Evolutionary conservation across 2,329 filamentous ascomycete genomes (phyloP).

Genomic region (Bipolaris gigantea): DNA sequence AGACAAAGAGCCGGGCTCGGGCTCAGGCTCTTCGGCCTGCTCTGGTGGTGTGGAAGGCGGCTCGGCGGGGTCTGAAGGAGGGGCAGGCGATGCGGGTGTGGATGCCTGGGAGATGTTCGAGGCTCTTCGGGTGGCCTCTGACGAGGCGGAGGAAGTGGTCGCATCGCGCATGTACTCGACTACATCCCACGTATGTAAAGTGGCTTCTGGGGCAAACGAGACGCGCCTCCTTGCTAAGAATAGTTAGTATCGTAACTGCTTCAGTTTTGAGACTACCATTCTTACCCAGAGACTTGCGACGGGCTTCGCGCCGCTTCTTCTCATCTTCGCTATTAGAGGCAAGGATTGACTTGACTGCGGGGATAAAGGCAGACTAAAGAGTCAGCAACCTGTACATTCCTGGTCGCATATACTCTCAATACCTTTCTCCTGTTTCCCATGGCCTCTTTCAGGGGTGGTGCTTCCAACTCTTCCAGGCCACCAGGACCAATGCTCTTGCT

Average conservation of each 20-base stretch:
- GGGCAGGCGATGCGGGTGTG: constrained; percentile 32
- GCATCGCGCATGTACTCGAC: constrained; percentile 87
- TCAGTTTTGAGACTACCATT: too few relatives aligned
- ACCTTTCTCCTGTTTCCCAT: constrained; percentile 81
- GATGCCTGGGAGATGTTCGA: constrained; percentile 59
- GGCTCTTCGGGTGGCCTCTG: constrained; percentile 72
- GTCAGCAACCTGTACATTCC: constrained; percentile 18
- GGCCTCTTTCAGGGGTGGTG: constrained; percentile 70
- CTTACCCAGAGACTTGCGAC: constrained; percentile 81
- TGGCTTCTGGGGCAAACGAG: constrained; percentile 96
- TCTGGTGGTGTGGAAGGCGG: constrained; percentile 65
- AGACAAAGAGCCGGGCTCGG: constrained; percentile 61
- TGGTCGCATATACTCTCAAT: constrained; percentile 32
- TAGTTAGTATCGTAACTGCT: constrained; percentile 13
- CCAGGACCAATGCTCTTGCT: constrained; percentile 97
- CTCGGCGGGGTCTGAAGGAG: constrained; percentile 55
- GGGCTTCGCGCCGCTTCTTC: constrained; percentile 76
- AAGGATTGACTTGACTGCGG: constrained; percentile 57
- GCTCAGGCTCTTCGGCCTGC: constrained; percentile 62
- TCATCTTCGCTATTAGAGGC: constrained; percentile 61
- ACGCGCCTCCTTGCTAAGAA: constrained; percentile 77
- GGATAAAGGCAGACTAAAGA: constrained; percentile 50
- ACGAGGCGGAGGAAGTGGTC: constrained; percentile 71
- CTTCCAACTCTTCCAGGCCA: constrained; percentile 84
- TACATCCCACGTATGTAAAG: constrained; percentile 94